Conservation (phyloP, 2,329 filamentous ascomycete genomes). For the Aspergillus flavus region DNA sequence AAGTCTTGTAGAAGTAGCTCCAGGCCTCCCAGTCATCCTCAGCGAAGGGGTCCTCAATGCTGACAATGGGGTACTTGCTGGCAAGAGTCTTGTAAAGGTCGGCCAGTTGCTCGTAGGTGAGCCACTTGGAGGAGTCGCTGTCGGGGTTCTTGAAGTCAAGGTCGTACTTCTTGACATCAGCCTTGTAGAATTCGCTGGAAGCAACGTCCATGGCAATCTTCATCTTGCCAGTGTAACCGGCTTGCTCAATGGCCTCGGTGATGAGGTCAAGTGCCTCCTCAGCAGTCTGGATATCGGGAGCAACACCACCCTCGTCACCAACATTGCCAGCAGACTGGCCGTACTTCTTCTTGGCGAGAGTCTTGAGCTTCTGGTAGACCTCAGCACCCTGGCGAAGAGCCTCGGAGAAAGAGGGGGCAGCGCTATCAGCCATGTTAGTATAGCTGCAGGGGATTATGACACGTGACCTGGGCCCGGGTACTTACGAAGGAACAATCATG, state of each 20-base stretch:
- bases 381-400: slow-evolving; percentile 94
- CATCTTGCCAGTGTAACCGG: slow-evolving; percentile 93
- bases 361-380: slow-evolving; percentile 98
- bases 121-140: slow-evolving; percentile 93
- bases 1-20: slow-evolving; percentile 99
- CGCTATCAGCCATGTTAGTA: slow-evolving; percentile 48
- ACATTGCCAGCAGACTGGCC: slow-evolving; percentile 98
- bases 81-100: slow-evolving; percentile 83
- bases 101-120: slow-evolving; percentile 97
- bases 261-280: slow-evolving; percentile 98
- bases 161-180: slow-evolving; percentile 97
- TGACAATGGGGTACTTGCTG: slow-evolving; percentile 97
- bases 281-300: slow-evolving; percentile 95
- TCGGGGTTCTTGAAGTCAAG: slow-evolving; percentile 99
- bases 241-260: slow-evolving; percentile 87
- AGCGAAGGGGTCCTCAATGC: slow-evolving; percentile 98
- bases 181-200: slow-evolving; percentile 99
- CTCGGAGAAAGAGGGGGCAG: slow-evolving; percentile 89
- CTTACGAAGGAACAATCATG: slow-evolving; percentile 86
- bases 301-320: slow-evolving; percentile 99
- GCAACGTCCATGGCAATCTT: slow-evolving; percentile 99
- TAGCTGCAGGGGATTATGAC: background rate
- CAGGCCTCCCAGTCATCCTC: slow-evolving; percentile 99
- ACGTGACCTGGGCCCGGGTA: slow-evolving; percentile 16
- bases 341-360: slow-evolving; percentile 98